Percentiles rank a stretch among this genome's conserved stretches.
phyloP scores from a whole-genome alignment of 768 basidiomycete species.

The Saitozyma podzolica region DNA sequence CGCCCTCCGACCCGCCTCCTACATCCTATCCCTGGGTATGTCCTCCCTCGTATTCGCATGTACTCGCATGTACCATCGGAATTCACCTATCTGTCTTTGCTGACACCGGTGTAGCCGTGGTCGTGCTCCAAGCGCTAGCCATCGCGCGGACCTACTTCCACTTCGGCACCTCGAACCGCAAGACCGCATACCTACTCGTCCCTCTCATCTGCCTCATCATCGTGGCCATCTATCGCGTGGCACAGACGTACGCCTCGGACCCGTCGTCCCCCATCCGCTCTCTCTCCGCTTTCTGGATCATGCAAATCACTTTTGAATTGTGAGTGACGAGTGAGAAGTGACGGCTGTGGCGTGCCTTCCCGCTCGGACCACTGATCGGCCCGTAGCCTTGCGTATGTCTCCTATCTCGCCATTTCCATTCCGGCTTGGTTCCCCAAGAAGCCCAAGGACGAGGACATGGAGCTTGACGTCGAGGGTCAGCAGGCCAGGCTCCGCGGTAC shows the following conservation, averaged over 20 bases:
- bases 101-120: neutral
- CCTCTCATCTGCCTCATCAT: constrained; percentile 6
- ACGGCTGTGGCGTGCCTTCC: neutral
- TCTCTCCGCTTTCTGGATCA: constrained; percentile 21
- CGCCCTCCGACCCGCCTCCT: constrained; percentile 8
- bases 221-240: constrained; percentile 18
- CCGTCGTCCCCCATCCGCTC: constrained; percentile 4
- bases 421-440: constrained; percentile 24
- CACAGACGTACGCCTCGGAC: constrained; percentile 5
- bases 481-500: too few species aligned
- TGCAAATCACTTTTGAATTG: constrained; percentile 25
- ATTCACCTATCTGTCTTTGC: neutral
- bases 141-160: constrained; percentile 6
- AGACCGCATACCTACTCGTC: constrained; percentile 14
- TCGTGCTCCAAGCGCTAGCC: constrained; percentile 6
- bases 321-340: constrained; percentile 6
- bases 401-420: constrained; percentile 26
- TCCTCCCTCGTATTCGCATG: neutral
- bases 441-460: too few species aligned
- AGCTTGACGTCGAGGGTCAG: too few species aligned
- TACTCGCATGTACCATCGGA: neutral
- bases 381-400: constrained; percentile 23
- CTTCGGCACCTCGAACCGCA: neutral
- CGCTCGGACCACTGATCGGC: too few species aligned
- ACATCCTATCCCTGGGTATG: too few species aligned